Evolutionary conservation across 2,329 filamentous ascomycete genomes (phyloP), one percentile per base, ranked within the genome.

Genomic region (Aspergillus awamori): DNA sequence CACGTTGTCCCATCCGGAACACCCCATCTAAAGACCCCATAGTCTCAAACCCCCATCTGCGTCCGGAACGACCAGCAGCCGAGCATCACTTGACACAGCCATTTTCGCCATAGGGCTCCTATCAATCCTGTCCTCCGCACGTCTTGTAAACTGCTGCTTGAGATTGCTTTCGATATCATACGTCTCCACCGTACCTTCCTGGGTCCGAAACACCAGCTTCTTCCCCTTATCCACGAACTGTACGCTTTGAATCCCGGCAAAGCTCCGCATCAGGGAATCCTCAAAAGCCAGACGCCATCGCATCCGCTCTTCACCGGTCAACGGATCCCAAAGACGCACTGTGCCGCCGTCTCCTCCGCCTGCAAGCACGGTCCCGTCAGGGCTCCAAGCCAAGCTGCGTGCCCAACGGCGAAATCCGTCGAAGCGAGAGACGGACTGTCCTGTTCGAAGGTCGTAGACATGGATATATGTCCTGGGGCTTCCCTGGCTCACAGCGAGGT

Each of bases 131-230:
- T 54, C n/a, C 45, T 49, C 33, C 13, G 8, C 2, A 39, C 28
- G 10, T 30, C 61, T 57, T 17, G 39, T 58, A 52, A 63, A 63
- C 48, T 58, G 61, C 36, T 55, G 58, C 53, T 61, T 58, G 45
- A 54, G 28, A 52, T 63, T 58, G n/a, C 13, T 45, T 13, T 58
- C 22, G 13, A 61, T 56, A 61, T 63, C 54, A 54, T 63, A 55
- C 53, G 54, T 48, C 33, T 53, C 53, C n/a, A 63, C 58, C 8
- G 61, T 61, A 22, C 61, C 61, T n/a, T 61, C 53, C 33, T 1
- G 2, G n/a, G 33, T 49, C 57, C 36, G 57, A 11, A 59, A 49
- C 4, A 36, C n/a, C 51, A 54, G n/a, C 57, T 48, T 59, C 41
- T 15, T 10, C 3, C 48, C 57, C 3, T 13, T 17, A 41, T 59